phyloP scores from a whole-genome alignment of 2,329 filamentous ascomycete species.

The Alternaria sp. region DNA sequence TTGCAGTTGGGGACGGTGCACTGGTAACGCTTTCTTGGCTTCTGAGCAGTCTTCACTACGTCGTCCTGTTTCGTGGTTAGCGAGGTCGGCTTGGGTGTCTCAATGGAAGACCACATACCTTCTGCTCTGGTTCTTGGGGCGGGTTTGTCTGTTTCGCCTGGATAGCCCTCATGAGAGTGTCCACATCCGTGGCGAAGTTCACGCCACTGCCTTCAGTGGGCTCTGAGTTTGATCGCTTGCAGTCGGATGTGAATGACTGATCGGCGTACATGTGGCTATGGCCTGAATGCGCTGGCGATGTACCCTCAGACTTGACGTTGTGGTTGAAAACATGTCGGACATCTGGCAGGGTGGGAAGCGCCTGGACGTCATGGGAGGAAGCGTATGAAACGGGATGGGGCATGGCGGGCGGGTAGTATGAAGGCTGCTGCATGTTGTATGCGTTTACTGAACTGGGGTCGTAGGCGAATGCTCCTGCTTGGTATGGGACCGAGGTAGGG shows the following conservation, averaged over 20 bases:
- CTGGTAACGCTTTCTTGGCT: conserved; percentile 69
- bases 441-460: conserved; percentile 42
- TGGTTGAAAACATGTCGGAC: conserved; percentile 40
- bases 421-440: conserved; percentile 46
- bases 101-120: conserved; percentile 35
- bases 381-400: conserved; percentile 37
- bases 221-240: conserved; percentile 57
- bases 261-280: conserved; percentile 49
- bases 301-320: conserved; percentile 53
- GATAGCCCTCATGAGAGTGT: conserved; percentile 87
- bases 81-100: not conserved
- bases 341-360: conserved; percentile 37
- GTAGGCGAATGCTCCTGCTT: conserved; percentile 46
- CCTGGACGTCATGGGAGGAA: conserved; percentile 26
- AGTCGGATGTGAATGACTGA: conserved; percentile 33
- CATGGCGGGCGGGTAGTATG: conserved; percentile 34
- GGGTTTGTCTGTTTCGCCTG: conserved; percentile 67
- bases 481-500: conserved; percentile 43
- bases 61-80: conserved; percentile 27
- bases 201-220: conserved; percentile 53
- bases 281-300: conserved; percentile 51
- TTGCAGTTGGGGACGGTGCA: conserved; percentile 77
- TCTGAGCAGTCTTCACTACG: conserved; percentile 40
- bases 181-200: conserved; percentile 80
- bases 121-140: conserved; percentile 33